Percentiles rank a stretch among this genome's conserved stretches.
Conservation (phyloP, 495 filamentous ascomycete species). For the Astrothelium subdiscretum region DNA sequence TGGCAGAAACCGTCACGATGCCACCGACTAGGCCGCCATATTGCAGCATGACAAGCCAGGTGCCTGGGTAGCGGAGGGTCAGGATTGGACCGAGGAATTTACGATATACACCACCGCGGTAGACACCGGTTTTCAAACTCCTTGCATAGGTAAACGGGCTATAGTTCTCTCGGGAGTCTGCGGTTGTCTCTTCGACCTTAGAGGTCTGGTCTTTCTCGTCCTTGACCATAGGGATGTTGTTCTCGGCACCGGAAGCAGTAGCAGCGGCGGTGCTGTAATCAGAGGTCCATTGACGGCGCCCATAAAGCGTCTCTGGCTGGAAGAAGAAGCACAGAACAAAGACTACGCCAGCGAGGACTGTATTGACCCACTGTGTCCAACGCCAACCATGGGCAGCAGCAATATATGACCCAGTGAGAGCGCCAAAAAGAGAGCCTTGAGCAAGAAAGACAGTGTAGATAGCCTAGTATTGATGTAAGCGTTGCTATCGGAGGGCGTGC, state of each 20-base stretch:
- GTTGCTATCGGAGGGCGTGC: background rate
- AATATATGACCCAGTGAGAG: conserved; percentile 20
- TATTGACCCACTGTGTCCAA: conserved; percentile 22
- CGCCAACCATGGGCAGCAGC: conserved; percentile 11
- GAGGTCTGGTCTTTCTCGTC: conserved; percentile 3
- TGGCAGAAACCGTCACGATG: conserved; percentile 17
- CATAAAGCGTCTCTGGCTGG: conserved; percentile 20
- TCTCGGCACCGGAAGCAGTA: conserved; percentile 5
- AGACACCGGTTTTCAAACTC: conserved; percentile 14
- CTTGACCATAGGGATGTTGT: background rate
- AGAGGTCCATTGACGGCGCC: conserved; percentile 6
- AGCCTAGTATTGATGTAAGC: conserved; percentile 13
- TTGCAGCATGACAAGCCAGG: conserved; percentile 21
- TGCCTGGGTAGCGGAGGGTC: conserved; percentile 18
- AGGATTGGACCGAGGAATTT: conserved; percentile 19
- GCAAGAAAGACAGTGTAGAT: conserved; percentile 23
- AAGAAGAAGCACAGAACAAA: conserved; percentile 16
- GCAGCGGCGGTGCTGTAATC: background rate
- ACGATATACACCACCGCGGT: conserved; percentile 9
- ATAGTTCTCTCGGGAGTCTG: conserved; percentile 2
- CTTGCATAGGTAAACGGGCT: conserved; percentile 8
- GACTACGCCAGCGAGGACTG: conserved; percentile 19
- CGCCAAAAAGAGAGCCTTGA: conserved; percentile 14
- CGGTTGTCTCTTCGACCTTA: conserved; percentile 4
- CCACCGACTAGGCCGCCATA: conserved; percentile 24